phyloP scores from a whole-genome alignment of 2,329 filamentous ascomycete species.

The Aspergillus ibericus region DNA sequence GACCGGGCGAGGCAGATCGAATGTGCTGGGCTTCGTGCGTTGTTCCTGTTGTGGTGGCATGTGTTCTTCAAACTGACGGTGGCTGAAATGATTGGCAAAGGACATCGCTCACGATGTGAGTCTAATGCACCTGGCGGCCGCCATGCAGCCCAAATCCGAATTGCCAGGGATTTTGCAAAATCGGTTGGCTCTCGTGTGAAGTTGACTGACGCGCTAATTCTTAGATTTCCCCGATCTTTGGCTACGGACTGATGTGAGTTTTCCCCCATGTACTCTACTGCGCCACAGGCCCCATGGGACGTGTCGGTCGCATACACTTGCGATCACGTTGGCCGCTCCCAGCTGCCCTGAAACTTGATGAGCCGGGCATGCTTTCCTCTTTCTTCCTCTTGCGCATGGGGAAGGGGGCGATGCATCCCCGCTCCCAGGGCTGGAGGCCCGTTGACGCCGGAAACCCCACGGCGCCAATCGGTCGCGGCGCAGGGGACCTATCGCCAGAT shows the following conservation, averaged over 20 bases:
- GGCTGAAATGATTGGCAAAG: constrained; percentile 45
- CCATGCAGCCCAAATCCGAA: constrained; percentile 31
- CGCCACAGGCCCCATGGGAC: constrained; percentile 23
- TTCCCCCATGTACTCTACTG: constrained; percentile 17
- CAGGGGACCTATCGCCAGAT: constrained; percentile 19
- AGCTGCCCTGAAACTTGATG: constrained; percentile 7
- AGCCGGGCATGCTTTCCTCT: neutral
- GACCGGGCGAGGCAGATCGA: constrained; percentile 44
- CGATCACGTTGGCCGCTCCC: constrained; percentile 36
- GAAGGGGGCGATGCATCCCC: neutral
- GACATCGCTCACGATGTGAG: constrained; percentile 41
- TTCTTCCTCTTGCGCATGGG: neutral
- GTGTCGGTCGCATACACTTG: constrained; percentile 30
- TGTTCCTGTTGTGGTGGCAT: constrained; percentile 13
- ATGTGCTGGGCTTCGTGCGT: constrained; percentile 61
- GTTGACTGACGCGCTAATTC: constrained; percentile 39
- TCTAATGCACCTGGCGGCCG: constrained; percentile 28
- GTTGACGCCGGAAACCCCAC: neutral
- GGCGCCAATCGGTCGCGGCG: constrained; percentile 2
- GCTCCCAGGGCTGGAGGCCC: neutral
- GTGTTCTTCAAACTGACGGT: constrained; percentile 31
- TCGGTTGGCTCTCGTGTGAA: constrained; percentile 41
- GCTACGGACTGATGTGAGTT: constrained; percentile 42
- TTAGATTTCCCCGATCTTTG: constrained; percentile 44
- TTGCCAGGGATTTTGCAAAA: constrained; percentile 29